Percentiles rank a stretch among this genome's conserved stretches.
Conservation (phyloP, 2,329 filamentous ascomycete species). For the Thyridium curvatum region DNA sequence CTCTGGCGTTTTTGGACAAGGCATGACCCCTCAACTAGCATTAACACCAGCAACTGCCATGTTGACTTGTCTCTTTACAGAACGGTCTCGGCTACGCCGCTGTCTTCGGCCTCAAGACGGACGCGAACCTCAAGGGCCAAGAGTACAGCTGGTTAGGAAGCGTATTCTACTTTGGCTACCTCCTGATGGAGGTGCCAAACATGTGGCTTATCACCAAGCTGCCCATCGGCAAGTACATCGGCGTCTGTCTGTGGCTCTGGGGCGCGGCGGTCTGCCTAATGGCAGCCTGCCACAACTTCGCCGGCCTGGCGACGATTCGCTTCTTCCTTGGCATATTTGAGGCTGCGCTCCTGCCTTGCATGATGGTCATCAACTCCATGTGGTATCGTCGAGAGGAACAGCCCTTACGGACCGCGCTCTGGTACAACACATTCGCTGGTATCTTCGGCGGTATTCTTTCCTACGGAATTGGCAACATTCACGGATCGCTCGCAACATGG, state of each 20-base stretch:
- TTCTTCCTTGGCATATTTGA: conserved; percentile 3
- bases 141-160: conserved; percentile 51
- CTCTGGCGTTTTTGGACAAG: too few species aligned
- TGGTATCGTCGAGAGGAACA: conserved; percentile 37
- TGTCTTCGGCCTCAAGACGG: conserved; percentile 56
- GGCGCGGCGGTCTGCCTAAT: conserved; percentile 31
- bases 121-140: conserved; percentile 48
- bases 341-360: conserved; percentile 1
- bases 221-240: conserved; percentile 53
- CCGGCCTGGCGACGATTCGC: conserved; percentile 2
- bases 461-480: conserved; percentile 38
- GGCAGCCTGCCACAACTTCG: conserved; percentile 6
- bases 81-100: conserved; percentile 42
- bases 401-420: conserved; percentile 29
- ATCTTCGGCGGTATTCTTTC: conserved; percentile 34
- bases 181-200: too few species aligned
- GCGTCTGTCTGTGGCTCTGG: conserved; percentile 37
- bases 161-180: conserved; percentile 44
- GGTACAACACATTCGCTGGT: conserved; percentile 33
- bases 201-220: conserved; percentile 52
- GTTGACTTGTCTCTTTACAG: too few species aligned
- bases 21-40: too few species aligned
- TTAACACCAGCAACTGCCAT: too few species aligned
- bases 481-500: conserved; percentile 27
- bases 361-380: conserved; percentile 41